Percentiles rank a stretch among this genome's conserved stretches.
These are phyloP conservation scores for Cercis canadensis DNA, from an alignment of 306 rosid species.

Conservation along the genomic window DNA sequence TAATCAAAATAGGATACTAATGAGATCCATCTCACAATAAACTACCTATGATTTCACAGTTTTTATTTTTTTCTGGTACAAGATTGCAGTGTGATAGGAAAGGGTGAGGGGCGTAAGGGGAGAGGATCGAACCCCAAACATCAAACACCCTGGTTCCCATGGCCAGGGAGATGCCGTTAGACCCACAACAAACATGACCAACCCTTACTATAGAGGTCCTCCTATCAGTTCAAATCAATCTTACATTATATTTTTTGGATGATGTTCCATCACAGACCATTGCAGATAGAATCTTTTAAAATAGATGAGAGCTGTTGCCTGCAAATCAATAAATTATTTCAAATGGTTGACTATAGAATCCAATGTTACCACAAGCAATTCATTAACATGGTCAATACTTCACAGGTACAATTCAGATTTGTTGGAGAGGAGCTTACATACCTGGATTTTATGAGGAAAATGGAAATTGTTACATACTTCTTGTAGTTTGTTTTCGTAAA, in stretches of 20 bases:
- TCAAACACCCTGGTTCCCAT: too few species aligned
- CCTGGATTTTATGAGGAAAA: conserved; percentile 98
- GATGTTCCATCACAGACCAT: conserved; percentile 96
- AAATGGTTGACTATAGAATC: conserved; percentile 21
- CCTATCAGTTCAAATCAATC: conserved; percentile 37
- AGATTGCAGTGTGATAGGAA: too few species aligned
- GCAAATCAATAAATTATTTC: conserved; percentile 47
- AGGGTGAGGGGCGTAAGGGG: too few species aligned
- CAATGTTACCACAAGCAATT: conserved; percentile 1
- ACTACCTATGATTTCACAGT: conserved; percentile 28
- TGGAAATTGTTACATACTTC: conserved; percentile 83
- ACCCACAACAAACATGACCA: neutral
- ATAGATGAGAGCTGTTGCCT: conserved; percentile 94
- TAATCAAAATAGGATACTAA: conserved; percentile 10
- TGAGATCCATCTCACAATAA: conserved; percentile 23
- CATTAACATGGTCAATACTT: conserved; percentile 13
- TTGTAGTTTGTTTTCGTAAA: conserved; percentile 63
- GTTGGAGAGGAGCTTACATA: conserved; percentile 34
- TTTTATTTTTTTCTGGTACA: neutral
- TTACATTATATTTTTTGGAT: conserved; percentile 92
- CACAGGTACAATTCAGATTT: neutral
- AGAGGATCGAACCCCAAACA: too few species aligned
- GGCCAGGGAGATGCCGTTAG: too few species aligned
- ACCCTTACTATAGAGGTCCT: conserved; percentile 12
- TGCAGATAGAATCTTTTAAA: conserved; percentile 93